These are phyloP conservation scores for Nicotiana sylvestris DNA, from an alignment of 257 asterid species.

Conservation along the genomic window DNA sequence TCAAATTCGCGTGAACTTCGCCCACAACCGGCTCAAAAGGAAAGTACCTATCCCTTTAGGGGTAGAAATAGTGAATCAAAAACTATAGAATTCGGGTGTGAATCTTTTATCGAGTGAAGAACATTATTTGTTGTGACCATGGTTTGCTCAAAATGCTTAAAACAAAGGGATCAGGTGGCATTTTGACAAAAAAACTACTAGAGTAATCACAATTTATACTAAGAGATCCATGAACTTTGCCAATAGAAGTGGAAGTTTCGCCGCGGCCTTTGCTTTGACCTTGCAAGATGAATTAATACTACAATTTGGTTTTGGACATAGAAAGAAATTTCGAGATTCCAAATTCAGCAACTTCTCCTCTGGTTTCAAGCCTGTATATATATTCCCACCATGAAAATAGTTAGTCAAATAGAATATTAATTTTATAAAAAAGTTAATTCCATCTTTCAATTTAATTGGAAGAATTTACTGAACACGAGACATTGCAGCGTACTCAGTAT, in stretches of 20 bases:
- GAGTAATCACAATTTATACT: neutral
- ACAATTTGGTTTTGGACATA: constrained; percentile 27
- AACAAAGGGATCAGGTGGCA: neutral
- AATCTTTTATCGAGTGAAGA: no score
- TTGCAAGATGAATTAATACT: neutral
- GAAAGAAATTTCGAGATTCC: constrained; percentile 52
- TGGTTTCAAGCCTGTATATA: constrained; percentile 40
- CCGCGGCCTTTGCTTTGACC: neutral
- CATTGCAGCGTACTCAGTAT: neutral
- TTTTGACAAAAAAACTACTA: neutral
- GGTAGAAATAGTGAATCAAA: no score
- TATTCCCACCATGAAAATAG: neutral
- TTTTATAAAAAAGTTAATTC: no score
- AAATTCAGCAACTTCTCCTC: constrained; percentile 39
- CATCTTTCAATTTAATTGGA: no score
- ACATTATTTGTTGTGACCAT: neutral
- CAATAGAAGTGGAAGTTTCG: constrained; percentile 13
- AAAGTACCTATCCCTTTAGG: no score
- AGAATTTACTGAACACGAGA: no score
- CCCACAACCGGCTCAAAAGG: no score
- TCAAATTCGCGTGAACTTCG: neutral
- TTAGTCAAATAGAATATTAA: neutral
- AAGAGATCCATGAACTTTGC: constrained; percentile 19
- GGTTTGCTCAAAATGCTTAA: neutral
- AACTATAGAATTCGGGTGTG: no score